phyloP scores from a whole-genome alignment of 78 protist species.

The Cavenderia fasciculata region DNA sequence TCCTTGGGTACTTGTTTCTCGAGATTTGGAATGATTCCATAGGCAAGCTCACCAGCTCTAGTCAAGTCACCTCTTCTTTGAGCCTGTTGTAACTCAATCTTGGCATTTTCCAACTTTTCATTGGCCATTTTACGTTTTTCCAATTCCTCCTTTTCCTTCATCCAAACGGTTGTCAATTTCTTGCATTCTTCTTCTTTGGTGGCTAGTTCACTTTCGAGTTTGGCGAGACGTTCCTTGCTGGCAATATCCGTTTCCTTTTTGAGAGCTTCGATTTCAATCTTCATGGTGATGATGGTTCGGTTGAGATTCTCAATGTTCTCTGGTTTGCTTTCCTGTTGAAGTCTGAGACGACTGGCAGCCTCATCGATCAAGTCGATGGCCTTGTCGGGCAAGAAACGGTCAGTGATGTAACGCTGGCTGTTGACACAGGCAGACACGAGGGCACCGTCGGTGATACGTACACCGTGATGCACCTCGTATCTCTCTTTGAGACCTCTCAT shows the following conservation, averaged over 20 bases:
- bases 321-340: slow-evolving; percentile 96
- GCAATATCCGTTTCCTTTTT: slow-evolving; percentile 85
- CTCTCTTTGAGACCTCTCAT: slow-evolving; percentile 96
- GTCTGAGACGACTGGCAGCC: slow-evolving; percentile 92
- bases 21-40: slow-evolving; percentile 92
- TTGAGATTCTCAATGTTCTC: slow-evolving; percentile 93
- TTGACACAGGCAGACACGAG: slow-evolving; percentile 95
- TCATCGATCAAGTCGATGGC: slow-evolving; percentile 99
- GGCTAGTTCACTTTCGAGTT: slow-evolving; percentile 78
- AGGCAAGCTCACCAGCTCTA: slow-evolving; percentile 91
- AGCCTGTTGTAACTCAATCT: slow-evolving; percentile 85
- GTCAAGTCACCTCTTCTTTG: slow-evolving; percentile 90
- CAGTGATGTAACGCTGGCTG: slow-evolving; percentile 94
- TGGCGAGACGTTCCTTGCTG: slow-evolving; percentile 57
- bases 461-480: slow-evolving; percentile 97
- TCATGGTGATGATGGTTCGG: slow-evolving; percentile 88
- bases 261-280: slow-evolving; percentile 94
- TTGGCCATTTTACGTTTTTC: slow-evolving; percentile 52
- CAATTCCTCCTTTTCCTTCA: slow-evolving; percentile 54
- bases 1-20: slow-evolving; percentile 71
- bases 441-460: slow-evolving; percentile 95
- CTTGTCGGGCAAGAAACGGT: slow-evolving; percentile 98
- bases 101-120: slow-evolving; percentile 83
- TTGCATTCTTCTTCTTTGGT: slow-evolving; percentile 74
- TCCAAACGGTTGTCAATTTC: slow-evolving; percentile 16